Base-by-base conservation (phyloP, 2,329 filamentous ascomycete species). In the Pseudogymnoascus sp. region DNA sequence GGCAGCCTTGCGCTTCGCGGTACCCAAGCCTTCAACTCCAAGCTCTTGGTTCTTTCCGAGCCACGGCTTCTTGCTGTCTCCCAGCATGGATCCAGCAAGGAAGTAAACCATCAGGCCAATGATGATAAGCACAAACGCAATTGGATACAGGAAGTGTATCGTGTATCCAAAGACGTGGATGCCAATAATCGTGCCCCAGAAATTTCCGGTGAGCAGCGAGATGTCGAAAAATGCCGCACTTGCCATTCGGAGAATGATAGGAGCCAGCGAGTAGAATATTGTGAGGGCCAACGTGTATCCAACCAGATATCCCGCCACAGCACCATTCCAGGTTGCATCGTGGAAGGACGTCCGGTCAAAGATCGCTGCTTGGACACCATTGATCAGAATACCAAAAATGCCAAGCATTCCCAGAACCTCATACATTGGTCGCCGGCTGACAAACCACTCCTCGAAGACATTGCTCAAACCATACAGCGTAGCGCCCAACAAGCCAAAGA, bases 171-270 rank as follows among this genome's bases (percentile, higher is more conserved):
- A 96, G 57, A 97, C 89, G 71, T 87, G 82, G 67, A 95, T 84
- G 58, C 94, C 94, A 68, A 99, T 93, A 67, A 95, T 88, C 64
- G 96, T 88, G 66, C 91, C 92, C 94, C 94, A 99, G 77, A 97
- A 97, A 76, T 96, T 97, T 68, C 87, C 90, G 2, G 94, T 97
- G 63, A 99, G 79, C 66, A 99, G 79, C 6, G 89, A 93, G 70
- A 97, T 96, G 75, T 99, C 96, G 79, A 97, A 95, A 76, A 99
- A 97, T 18, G 92, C 93, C 2, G 94, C 94, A 14, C 85, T 89
- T 28, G 89, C 89, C 77, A 97, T 88, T 66, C 94, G 90, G 75
- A 97, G 87, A 65, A 99, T 81, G 60, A 97, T 77, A 0, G 94
- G 94, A 0, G 89, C 91, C 2, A 94, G 79, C 6, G 86, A 86